These are phyloP conservation scores for Linnemannia exigua DNA, from an alignment of 192 early-diverging fungal genomes.

Conservation along the genomic window DNA sequence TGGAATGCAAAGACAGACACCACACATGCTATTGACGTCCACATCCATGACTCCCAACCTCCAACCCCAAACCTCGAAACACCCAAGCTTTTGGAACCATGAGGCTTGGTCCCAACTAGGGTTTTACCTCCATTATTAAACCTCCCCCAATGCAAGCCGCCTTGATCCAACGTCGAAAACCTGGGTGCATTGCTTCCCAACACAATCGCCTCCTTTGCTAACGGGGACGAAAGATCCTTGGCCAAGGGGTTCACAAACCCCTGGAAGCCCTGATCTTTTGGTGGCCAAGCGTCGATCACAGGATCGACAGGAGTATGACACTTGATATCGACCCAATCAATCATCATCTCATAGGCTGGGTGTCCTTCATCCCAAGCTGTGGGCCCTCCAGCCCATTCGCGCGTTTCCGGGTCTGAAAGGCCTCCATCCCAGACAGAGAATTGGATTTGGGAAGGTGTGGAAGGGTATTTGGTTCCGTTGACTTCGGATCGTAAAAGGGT, in stretches of 20 bases:
- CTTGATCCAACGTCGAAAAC: conserved; percentile 31
- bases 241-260: conserved; percentile 36
- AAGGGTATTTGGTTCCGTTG: conserved; percentile 63
- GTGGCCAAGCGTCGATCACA: conserved; percentile 42
- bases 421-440: conserved; percentile 80
- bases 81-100: neutral
- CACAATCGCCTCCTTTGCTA: conserved; percentile 38
- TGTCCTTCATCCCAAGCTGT: conserved; percentile 64
- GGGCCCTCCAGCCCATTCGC: conserved; percentile 71
- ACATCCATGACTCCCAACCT: neutral
- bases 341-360: conserved; percentile 62
- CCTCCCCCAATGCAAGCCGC: conserved; percentile 49
- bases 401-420: conserved; percentile 63
- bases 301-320: conserved; percentile 66
- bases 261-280: conserved; percentile 42
- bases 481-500: conserved; percentile 64
- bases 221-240: conserved; percentile 7
- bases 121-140: conserved; percentile 15
- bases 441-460: conserved; percentile 65
- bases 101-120: conserved; percentile 5
- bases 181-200: conserved; percentile 37
- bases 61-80: neutral
- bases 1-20: neutral
- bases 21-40: neutral
- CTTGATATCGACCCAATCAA: conserved; percentile 66